These are phyloP conservation scores for Cryptosporidium tyzzeri DNA, from an alignment of 169 alveolate genomes.

Conservation along the genomic window DNA sequence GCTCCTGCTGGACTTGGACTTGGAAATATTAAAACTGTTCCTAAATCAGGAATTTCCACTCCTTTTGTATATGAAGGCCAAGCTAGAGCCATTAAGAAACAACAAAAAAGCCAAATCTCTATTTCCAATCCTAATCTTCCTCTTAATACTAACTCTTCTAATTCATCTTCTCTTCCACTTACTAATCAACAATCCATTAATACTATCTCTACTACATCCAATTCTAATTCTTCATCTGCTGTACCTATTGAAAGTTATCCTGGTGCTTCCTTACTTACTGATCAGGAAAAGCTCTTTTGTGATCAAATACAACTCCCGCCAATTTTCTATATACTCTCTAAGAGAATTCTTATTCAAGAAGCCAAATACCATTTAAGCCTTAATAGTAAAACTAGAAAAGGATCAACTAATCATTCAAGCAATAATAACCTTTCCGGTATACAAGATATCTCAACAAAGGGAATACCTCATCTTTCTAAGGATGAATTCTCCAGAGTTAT, in stretches of 20 bases:
- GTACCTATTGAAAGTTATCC: conserved; percentile 71
- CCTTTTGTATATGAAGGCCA: conserved; percentile 73
- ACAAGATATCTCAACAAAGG: conserved; percentile 18
- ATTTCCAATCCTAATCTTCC: not conserved
- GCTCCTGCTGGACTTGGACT: conserved; percentile 72
- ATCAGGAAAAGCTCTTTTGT: conserved; percentile 80
- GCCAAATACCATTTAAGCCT: conserved; percentile 43
- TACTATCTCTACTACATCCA: not conserved
- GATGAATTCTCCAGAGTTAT: conserved; percentile 79
- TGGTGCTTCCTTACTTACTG: conserved; percentile 77
- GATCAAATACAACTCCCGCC: conserved; percentile 81
- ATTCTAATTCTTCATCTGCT: not conserved
- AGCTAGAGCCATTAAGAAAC: conserved; percentile 67
- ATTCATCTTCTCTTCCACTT: not conserved
- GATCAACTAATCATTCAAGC: not conserved
- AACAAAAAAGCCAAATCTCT: conserved; percentile 9
- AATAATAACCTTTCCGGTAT: not conserved
- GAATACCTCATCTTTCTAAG: conserved; percentile 37
- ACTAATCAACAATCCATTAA: not conserved
- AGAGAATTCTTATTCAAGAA: conserved; percentile 79
- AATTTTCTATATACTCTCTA: conserved; percentile 79
- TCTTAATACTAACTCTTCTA: not conserved
- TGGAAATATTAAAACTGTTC: conserved; percentile 41
- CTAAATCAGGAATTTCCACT: conserved; percentile 22
- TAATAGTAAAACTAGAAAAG: conserved; percentile 1